Evolutionary conservation across 2,329 filamentous ascomycete genomes (phyloP), one percentile per base, ranked within the genome.

Genomic region (Ceratocystis ficicola): DNA sequence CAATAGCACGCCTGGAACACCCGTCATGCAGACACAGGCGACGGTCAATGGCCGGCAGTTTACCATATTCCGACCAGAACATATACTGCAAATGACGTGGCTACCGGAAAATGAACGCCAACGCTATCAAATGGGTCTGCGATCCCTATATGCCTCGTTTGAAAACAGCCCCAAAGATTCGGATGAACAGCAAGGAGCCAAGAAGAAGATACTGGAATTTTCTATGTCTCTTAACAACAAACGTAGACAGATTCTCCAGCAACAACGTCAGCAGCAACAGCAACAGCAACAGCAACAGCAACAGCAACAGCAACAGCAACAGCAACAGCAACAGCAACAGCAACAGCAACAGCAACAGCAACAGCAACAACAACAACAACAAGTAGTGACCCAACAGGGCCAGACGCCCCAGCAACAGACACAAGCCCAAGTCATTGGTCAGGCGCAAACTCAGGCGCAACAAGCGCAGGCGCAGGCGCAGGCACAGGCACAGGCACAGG

Each of bases 181-280:
- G 2, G 70, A 71, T 0, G 77, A 80, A 25, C 79, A 85, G 59
- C 72, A 77, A 28, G 75, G 76, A 0, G 83, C 84, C 0, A 80
- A 79, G 69, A 77, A 78, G 50, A 86, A 85, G 74, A 81, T 87
- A 25, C 73, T 75, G 5, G 83, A 86, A 7, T 86, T 87, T 71
- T 83, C 83, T 0, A 78, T 78, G 55, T 84, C 83, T 73, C 76
- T 87, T 1, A 73, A 78, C 2, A 73, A 72, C 0, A 86, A 84
- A 72, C 61, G 64, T 10, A 57, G 50, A 36, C 61, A 64, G 10
- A 57, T 66, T 44, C 44, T 60, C 44, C 46, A 48, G 22, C 77
- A 84, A 4, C 77, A 80, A 63, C 71, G 73, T 63, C 63, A 71
- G 50, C 70, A 72, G 25, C 73, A 76, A 36, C 70, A 70, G 1